These are phyloP conservation scores for Cladophialophora carrionii DNA, from an alignment of 2,329 filamentous ascomycete genomes.

Conservation along the genomic window DNA sequence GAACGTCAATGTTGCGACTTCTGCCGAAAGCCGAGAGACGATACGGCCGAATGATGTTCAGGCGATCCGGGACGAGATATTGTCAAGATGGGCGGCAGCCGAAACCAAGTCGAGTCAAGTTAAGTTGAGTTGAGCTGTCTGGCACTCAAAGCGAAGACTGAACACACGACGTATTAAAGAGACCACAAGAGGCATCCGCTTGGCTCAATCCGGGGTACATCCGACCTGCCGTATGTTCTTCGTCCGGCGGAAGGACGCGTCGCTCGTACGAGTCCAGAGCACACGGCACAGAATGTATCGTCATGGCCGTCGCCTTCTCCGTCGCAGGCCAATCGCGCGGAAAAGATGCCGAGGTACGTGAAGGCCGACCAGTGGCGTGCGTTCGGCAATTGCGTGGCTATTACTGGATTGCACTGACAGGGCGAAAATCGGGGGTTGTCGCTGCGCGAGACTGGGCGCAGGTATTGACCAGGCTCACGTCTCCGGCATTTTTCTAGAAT, in stretches of 20 bases:
- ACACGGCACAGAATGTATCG: no score
- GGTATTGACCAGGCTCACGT: not conserved
- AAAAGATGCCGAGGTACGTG: constrained; percentile 1
- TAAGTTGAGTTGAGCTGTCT: not conserved
- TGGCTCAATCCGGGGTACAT: not conserved
- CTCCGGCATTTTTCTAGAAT: not conserved
- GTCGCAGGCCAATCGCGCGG: not conserved
- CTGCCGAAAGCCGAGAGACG: not conserved
- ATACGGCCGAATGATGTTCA: not conserved
- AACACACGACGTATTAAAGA: not conserved
- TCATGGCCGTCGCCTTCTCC: not conserved
- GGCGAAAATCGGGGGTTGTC: not conserved
- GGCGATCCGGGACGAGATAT: not conserved
- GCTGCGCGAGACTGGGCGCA: not conserved
- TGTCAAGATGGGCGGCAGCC: not conserved
- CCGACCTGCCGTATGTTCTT: not conserved
- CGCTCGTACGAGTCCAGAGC: no score
- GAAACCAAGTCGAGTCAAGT: not conserved
- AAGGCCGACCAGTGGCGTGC: not conserved
- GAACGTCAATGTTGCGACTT: not conserved
- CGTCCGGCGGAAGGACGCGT: constrained; percentile 2
- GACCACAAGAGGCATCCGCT: not conserved
- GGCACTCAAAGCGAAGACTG: not conserved
- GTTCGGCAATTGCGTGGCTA: constrained; percentile 4
- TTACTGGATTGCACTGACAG: not conserved